Evolutionary conservation across 345 rosid species (phyloP), one percentile per base, ranked within the genome.

Genomic region (Pseudoturritis turrita): DNA sequence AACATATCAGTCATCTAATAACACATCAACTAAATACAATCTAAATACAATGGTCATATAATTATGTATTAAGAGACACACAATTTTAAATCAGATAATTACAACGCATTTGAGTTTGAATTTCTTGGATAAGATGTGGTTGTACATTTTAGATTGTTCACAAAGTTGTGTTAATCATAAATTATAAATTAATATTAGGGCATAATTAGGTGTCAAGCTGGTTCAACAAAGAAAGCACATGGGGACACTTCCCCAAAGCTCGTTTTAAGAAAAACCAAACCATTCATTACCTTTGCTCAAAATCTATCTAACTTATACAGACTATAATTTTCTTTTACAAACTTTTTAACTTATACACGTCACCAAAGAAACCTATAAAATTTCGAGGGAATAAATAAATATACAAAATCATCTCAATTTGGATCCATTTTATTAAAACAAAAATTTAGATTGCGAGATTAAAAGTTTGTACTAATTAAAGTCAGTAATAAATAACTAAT

Each of bases 161-260:
- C 56, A 74, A 43, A 60, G 47, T 66, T 49, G 72, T 66, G 35
- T 33, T 39, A 66, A 28, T 54, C 67, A 60, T 50, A 33, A 74
- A 60, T 17, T 43, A 6, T 52, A 52, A 68, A 75, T 35, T 51
- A 75, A 60, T 43, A 63, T 53, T n/a, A 61, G 70, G 37, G 70
- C 36, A 69, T 69, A 75, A 62, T 75, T 75, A 75, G 79, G 74
- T 68, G 57, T 68, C 74, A 69, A 75, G 65, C 79, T 75, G 75
- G 79, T 75, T 75, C 59, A 62, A 68, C 58, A 53, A 75, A 53
- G 79, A 75, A 75, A 54, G 79, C 70, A 75, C 79, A 75, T 75
- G 79, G 74, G 54, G 51, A 53, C 74, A 68, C 58, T 75, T 62
- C 26, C 74, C 58, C 17, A 67, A 75, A 59, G 63, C 62, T 67